These are phyloP conservation scores for Fraxinus pennsylvanica DNA, from an alignment of 257 asterid species.

Conservation along the genomic window DNA sequence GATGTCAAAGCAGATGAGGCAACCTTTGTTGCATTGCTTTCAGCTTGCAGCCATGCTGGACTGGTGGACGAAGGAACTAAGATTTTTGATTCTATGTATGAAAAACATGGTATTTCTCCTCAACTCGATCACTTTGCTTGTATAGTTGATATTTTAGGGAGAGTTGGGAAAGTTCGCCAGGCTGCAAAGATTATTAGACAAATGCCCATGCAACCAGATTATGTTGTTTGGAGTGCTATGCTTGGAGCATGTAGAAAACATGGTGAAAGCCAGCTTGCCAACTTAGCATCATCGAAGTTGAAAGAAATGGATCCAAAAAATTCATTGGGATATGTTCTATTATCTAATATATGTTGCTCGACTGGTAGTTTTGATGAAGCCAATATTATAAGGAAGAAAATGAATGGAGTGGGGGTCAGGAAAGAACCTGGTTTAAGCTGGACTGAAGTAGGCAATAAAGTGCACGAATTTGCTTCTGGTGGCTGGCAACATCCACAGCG, in stretches of 20 bases:
- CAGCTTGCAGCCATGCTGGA: constrained; percentile 85
- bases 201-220: constrained; percentile 76
- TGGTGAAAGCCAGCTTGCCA: constrained; percentile 57
- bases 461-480: constrained; percentile 83
- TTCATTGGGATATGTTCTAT: constrained; percentile 69
- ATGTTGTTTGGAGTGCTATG: constrained; percentile 82
- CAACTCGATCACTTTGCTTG: constrained; percentile 87
- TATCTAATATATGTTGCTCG: constrained; percentile 64
- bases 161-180: constrained; percentile 65
- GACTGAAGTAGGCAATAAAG: constrained; percentile 54
- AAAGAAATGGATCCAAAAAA: constrained; percentile 67
- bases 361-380: constrained; percentile 50
- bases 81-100: constrained; percentile 54
- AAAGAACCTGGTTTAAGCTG: constrained; percentile 90
- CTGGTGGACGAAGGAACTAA: constrained; percentile 68
- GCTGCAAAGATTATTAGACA: constrained; percentile 53
- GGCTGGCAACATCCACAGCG: constrained; percentile 55
- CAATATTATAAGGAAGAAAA: constrained; percentile 47
- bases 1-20: constrained; percentile 61
- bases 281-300: constrained; percentile 54
- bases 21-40: constrained; percentile 73
- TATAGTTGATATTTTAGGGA: constrained; percentile 69
- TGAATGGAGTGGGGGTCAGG: constrained; percentile 53
- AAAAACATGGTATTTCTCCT: constrained; percentile 61
- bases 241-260: constrained; percentile 87